Evolutionary conservation across 2,329 filamentous ascomycete species (phyloP), one percentile per base, ranked within the genome.

Genomic region (Sclerotinia subarctica): DNA sequence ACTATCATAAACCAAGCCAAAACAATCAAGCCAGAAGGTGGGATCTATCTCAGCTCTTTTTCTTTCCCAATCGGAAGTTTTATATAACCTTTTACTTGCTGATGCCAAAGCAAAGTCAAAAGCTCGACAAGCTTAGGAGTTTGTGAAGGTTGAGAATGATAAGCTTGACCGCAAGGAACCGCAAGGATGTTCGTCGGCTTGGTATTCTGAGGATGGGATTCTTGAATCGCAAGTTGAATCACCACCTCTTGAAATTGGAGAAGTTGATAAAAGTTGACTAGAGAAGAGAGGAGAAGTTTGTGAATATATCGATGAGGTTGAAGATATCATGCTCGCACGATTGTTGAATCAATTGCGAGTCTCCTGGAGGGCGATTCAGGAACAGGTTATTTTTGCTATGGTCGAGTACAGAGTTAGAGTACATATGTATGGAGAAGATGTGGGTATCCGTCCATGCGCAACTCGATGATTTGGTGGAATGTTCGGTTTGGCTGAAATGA

Each of bases 241-340:
- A 46, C 15, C 24, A 51, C 21, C 29, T 46, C 54, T 21, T 13
- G 10, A 15, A 8, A 8, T n/a, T 17, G 56, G 47, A 53, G 21
- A 10, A 2, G 26, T 49, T 13, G 21, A 13, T 62, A 13, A 21
- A 21, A 32, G 19, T 32, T 10, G 62, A 10, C 32, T 52, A 58
- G 63, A 44, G 5, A 52, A 52, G 7, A 69, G 62, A 65, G 63
- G 21, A 46, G 57, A 66, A 35, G 52, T 5, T 51, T 59, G 56
- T 58, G 68, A 68, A 71, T 54, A 47, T 58, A 64, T 66, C 54
- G 54, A 64, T 56, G 38, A 51, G 21, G 24, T 70, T 71, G 60
- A 56, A 67, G 69, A 71, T 53, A 65, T 67, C 70, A 74, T 74
- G 70, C 69, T 72, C 73, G 71, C 68, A 70, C 58, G 32, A 26